Evolutionary conservation across 176 grass and related monocot genomes (phyloP).

Genomic region (Calamus simplicifolius): DNA sequence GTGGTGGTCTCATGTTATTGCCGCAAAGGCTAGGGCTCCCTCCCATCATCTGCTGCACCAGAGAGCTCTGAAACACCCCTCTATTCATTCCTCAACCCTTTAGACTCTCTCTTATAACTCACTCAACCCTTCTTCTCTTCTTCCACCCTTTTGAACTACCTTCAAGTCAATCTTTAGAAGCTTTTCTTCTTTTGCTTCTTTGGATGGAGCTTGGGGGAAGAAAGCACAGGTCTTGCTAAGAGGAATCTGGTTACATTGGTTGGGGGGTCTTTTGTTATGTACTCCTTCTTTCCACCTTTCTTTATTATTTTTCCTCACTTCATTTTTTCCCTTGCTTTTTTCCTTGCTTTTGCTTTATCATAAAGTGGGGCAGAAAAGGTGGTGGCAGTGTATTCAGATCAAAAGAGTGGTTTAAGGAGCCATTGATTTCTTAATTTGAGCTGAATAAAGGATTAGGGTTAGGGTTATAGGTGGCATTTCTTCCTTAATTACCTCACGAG

Average conservation of each 20-base stretch:
- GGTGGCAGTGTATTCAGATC: too few species aligned
- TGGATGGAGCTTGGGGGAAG: conserved; percentile 14
- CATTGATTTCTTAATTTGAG: too few species aligned
- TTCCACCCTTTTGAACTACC: conserved; percentile 4
- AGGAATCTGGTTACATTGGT: conserved; percentile 36
- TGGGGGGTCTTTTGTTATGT: conserved; percentile 40
- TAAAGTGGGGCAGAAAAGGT: conserved; percentile 42
- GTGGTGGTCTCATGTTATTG: conserved; percentile 35
- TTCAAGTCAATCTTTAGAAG: conserved; percentile 30
- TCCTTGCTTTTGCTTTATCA: conserved; percentile 41
- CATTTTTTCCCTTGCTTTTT: conserved; percentile 12
- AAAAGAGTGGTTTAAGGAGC: too few species aligned
- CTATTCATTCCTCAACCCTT: conserved; percentile 38
- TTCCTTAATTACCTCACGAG: too few species aligned
- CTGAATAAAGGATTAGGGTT: too few species aligned
- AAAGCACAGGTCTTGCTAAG: conserved; percentile 34
- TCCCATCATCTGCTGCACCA: conserved; percentile 67
- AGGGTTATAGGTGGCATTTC: too few species aligned
- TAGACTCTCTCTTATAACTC: conserved; percentile 2
- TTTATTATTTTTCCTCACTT: conserved; percentile 21
- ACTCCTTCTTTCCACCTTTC: conserved; percentile 36
- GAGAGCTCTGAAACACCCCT: conserved; percentile 51
- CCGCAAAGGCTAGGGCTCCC: conserved; percentile 18
- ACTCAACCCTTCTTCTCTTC: conserved; percentile 23
- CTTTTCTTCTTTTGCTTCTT: conserved; percentile 1